Percentiles rank a stretch among this genome's conserved stretches.
These are phyloP conservation scores for Auriscalpium microsporum DNA, from an alignment of 768 basidiomycete species.

Conservation along the genomic window DNA sequence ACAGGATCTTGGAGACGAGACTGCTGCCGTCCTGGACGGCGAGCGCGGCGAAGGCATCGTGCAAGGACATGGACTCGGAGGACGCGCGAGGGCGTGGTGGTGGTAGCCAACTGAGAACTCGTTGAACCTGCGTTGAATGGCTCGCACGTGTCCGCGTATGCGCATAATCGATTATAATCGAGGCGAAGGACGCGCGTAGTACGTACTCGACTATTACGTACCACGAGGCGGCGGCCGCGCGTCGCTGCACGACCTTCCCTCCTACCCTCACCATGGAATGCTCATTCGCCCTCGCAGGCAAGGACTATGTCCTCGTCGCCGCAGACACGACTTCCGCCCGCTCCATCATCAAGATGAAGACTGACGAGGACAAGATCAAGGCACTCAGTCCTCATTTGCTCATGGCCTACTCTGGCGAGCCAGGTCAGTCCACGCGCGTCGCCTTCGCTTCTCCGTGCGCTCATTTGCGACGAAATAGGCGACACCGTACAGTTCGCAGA, in stretches of 20 bases:
- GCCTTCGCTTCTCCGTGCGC: no score
- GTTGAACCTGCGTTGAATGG: no score
- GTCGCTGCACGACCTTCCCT: background rate
- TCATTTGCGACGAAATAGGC: slow-evolving; percentile 35
- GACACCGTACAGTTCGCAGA: slow-evolving; percentile 97
- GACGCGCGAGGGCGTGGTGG: no score
- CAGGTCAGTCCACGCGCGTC: slow-evolving; percentile 43
- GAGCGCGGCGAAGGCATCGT: no score
- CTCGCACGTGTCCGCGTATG: no score
- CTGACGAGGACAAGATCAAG: slow-evolving; percentile 96
- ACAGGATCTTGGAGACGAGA: background rate
- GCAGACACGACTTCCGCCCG: slow-evolving; percentile 84
- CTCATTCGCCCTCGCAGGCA: slow-evolving; percentile 85
- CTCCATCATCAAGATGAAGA: slow-evolving; percentile 97
- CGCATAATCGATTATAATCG: no score
- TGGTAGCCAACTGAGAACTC: no score
- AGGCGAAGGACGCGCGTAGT: no score
- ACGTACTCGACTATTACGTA: no score
- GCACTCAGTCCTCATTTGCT: slow-evolving; percentile 81
- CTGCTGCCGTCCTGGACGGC: no score
- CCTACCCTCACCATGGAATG: slow-evolving; percentile 59
- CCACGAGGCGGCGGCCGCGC: background rate
- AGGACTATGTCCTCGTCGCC: slow-evolving; percentile 88
- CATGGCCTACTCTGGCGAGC: slow-evolving; percentile 94
- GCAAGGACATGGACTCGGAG: no score